phyloP scores from a whole-genome alignment of 2,329 filamentous ascomycete genomes.

The Cylindrodendrum hubeiense region DNA sequence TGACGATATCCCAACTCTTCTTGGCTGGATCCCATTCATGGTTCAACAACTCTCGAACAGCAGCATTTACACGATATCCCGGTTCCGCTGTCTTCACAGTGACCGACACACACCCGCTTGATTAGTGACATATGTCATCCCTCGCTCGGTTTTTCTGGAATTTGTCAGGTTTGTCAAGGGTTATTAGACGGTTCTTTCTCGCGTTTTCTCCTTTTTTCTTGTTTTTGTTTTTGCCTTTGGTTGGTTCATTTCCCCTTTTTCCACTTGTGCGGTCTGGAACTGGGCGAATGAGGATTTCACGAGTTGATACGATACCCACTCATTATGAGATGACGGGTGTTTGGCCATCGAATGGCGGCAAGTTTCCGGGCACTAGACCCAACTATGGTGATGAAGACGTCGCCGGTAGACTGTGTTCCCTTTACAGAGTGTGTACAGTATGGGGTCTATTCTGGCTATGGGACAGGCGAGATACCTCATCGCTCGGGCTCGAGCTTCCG shows the following conservation, averaged over 20 bases:
- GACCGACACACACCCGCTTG: constrained; percentile 19
- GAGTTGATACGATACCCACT: constrained; percentile 44
- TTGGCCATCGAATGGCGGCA: constrained; percentile 11
- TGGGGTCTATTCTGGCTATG: constrained; percentile 21
- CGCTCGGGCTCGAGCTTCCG: constrained; percentile 25
- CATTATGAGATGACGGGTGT: constrained; percentile 36
- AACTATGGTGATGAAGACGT: constrained; percentile 12
- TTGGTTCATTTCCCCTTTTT: constrained; percentile 25
- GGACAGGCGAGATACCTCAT: constrained; percentile 26
- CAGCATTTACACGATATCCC: constrained; percentile 33
- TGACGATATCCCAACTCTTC: constrained; percentile 37
- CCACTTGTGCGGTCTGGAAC: constrained; percentile 15
- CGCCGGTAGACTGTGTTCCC: constrained; percentile 12
- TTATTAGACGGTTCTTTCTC: constrained; percentile 30
- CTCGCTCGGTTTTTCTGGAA: constrained; percentile 11
- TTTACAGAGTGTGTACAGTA: constrained; percentile 10
- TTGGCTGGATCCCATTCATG: constrained; percentile 12
- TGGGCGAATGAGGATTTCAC: constrained; percentile 27
- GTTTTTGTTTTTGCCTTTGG: constrained; percentile 6
- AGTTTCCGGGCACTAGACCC: constrained; percentile 8
- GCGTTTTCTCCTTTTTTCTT: constrained; percentile 5
- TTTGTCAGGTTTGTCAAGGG: constrained; percentile 15
- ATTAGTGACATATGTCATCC: constrained; percentile 13
- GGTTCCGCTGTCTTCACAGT: constrained; percentile 10
- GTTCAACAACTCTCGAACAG: constrained; percentile 20